Conservation (phyloP, 371 early-diverging fungal genomes). For the Rhizomucor pusillus region DNA sequence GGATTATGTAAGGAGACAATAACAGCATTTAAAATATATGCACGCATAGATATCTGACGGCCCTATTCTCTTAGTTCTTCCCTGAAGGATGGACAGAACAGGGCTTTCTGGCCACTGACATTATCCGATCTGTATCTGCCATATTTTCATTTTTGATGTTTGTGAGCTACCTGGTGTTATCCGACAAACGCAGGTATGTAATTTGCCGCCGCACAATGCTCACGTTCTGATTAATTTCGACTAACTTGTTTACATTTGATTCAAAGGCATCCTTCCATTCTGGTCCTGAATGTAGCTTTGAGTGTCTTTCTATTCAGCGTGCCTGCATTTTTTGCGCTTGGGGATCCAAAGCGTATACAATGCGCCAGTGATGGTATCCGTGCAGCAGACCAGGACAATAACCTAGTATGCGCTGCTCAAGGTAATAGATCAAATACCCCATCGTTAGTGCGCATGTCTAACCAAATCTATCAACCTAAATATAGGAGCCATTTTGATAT, state of each 20-base stretch:
- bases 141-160: slow-evolving; percentile 48
- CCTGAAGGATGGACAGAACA: slow-evolving; percentile 39
- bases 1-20: slow-evolving; percentile 18
- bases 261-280: slow-evolving; percentile 57
- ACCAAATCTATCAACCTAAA: too few species aligned
- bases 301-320: slow-evolving; percentile 55
- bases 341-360: slow-evolving; percentile 54
- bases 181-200: slow-evolving; percentile 50
- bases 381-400: slow-evolving; percentile 54
- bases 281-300: slow-evolving; percentile 59
- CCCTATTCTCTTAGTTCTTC: slow-evolving; percentile 33
- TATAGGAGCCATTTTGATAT: slow-evolving; percentile 48
- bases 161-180: slow-evolving; percentile 55
- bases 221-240: too few species aligned
- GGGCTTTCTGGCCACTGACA: slow-evolving; percentile 50
- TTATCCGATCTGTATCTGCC: slow-evolving; percentile 52
- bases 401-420: slow-evolving; percentile 61
- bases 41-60: not conserved
- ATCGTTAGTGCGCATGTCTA: too few species aligned
- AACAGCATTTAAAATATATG: not conserved
- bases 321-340: slow-evolving; percentile 52
- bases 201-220: too few species aligned
- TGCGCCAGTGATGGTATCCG: slow-evolving; percentile 43
- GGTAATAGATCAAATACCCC: slow-evolving; percentile 20
- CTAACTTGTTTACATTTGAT: too few species aligned